A percentile compares a stretch with the other conserved stretches of the same genome.
Evolutionary conservation across 2,329 filamentous ascomycete genomes (phyloP).

Genomic region (Trichoderma sp.): DNA sequence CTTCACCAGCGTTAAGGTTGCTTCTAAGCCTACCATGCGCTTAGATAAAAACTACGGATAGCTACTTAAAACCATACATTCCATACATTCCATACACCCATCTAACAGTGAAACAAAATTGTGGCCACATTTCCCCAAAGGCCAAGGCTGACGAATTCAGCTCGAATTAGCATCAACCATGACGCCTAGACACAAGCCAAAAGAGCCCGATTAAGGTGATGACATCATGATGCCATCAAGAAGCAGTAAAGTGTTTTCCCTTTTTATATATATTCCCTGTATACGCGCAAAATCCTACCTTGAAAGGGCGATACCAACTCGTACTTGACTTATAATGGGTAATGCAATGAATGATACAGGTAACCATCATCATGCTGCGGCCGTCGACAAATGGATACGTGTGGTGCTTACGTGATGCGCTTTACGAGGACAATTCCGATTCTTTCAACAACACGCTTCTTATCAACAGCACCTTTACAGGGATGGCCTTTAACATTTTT

Average conservation of each 20-base stretch:
- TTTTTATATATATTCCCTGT: background rate
- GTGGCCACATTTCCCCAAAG: background rate
- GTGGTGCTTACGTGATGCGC: conserved; percentile 6
- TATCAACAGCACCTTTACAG: background rate
- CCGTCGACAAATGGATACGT: background rate
- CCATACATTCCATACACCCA: background rate
- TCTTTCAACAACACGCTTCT: background rate
- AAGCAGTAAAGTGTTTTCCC: background rate
- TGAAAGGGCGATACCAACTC: background rate
- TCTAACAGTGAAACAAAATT: background rate
- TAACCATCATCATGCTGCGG: background rate
- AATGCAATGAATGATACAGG: background rate
- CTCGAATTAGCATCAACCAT: background rate
- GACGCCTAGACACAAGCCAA: background rate
- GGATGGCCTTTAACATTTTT: background rate
- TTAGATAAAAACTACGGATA: background rate
- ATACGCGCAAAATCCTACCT: background rate
- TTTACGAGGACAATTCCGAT: background rate
- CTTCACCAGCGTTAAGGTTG: background rate
- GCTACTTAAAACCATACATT: background rate
- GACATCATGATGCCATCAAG: background rate
- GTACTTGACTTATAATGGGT: background rate
- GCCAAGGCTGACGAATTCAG: background rate
- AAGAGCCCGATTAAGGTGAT: background rate
- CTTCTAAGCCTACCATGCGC: background rate